Evolutionary conservation across 2,329 filamentous ascomycete species (phyloP).

Genomic region (Aspergillus thermomutatus): DNA sequence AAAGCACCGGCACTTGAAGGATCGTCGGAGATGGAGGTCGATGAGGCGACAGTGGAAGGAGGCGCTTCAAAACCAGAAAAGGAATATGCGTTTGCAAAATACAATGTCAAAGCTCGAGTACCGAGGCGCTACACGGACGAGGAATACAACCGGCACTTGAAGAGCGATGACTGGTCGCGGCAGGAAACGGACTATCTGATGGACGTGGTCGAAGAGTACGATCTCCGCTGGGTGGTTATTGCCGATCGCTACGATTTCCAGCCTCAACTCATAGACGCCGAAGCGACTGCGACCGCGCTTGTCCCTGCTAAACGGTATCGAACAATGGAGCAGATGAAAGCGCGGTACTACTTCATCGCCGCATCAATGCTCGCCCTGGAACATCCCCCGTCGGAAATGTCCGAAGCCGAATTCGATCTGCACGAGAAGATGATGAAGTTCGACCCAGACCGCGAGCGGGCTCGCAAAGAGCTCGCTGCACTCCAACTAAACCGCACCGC

Average conservation of each 20-base stretch:
- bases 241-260: conserved; percentile 84
- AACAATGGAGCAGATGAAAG: conserved; percentile 85
- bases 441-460: conserved; percentile 72
- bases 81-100: conserved; percentile 71
- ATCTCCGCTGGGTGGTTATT: conserved; percentile 86
- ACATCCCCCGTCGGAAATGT: conserved; percentile 83
- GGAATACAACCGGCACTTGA: conserved; percentile 74
- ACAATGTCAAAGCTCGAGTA: conserved; percentile 75
- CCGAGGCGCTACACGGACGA: conserved; percentile 77
- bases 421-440: conserved; percentile 87
- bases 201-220: conserved; percentile 69
- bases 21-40: conserved; percentile 31
- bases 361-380: conserved; percentile 77
- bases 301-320: conserved; percentile 50
- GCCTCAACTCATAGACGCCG: conserved; percentile 24
- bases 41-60: conserved; percentile 38
- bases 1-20: conserved; percentile 37
- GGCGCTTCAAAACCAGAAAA: conserved; percentile 37
- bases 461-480: conserved; percentile 80
- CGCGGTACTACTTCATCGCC: conserved; percentile 83
- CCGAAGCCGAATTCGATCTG: conserved; percentile 72
- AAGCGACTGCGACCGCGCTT: conserved; percentile 30
- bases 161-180: conserved; percentile 76
- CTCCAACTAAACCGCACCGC: conserved; percentile 73
- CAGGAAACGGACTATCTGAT: conserved; percentile 94